These are phyloP conservation scores for Pichia cabralensis DNA, from an alignment of 805 yeast genomes.

Conservation along the genomic window DNA sequence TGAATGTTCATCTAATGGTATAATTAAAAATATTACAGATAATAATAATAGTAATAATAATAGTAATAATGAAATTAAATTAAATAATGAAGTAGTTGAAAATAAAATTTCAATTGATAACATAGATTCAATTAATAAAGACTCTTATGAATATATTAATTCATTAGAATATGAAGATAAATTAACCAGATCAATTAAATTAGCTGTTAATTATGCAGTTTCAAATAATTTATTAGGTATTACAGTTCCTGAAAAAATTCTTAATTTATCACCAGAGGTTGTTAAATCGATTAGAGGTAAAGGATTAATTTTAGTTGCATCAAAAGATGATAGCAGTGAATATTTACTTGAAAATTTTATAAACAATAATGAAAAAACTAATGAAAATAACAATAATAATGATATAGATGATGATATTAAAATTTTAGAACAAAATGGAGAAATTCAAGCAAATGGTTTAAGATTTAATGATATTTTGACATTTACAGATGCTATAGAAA, in stretches of 20 bases:
- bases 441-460: constrained; percentile 49
- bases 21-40: constrained; percentile 9
- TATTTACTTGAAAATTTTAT: constrained; percentile 3
- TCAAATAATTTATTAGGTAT: constrained; percentile 80
- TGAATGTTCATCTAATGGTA: constrained; percentile 34
- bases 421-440: constrained; percentile 13
- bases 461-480: constrained; percentile 53
- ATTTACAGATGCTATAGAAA: constrained; percentile 49
- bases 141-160: constrained; percentile 25
- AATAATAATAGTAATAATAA: not conserved
- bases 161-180: constrained; percentile 29
- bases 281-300: constrained; percentile 65
- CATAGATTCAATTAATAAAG: constrained; percentile 27
- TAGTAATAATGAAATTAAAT: not conserved
- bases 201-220: constrained; percentile 72
- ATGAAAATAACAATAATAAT: constrained; percentile 14
- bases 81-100: not conserved
- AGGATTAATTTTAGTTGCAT: constrained; percentile 73
- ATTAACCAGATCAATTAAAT: constrained; percentile 62
- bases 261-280: constrained; percentile 65
- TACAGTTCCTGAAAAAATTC: constrained; percentile 60
- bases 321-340: constrained; percentile 15
- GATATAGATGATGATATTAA: constrained; percentile 12
- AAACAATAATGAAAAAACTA: not conserved
- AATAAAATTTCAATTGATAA: constrained; percentile 24